Evolutionary conservation across 352 stramenopile species (phyloP), one percentile per base, ranked within the genome.

Genomic region (Lagenidium sp.): DNA sequence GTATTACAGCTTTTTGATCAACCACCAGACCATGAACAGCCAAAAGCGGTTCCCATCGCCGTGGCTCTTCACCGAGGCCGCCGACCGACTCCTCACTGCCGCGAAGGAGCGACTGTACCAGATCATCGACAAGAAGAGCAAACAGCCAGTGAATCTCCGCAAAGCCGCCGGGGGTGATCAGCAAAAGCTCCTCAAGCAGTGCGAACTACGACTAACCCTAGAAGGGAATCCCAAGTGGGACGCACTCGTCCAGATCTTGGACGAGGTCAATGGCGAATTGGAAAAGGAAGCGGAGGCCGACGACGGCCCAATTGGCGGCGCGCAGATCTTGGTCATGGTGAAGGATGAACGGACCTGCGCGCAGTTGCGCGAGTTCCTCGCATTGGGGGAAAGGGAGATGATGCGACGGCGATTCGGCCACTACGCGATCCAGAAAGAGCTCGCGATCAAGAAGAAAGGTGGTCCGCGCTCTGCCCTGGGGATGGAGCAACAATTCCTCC

Each of bases 161-260:
- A 50, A 60, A 1, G 6, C 63, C 11, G 46, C 36, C 21, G 36
- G 28, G 3, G 22, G 37, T 36, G 41, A 46, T 12, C 36, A 26
- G 8, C 20, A 38, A 6, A 45, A 47, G 30, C 44, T 36, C 30
- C 35, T 45, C 30, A 60, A 72, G 23, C 60, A 66, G 0, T 57
- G 43, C 2, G 62, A 85, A 39, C 47, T 95, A 3, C 60, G 74
- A 31, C 44, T 94, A 22, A 63, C 68, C 10, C 45, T 96, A 11
- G 83, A 96, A 48, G 63, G 95, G 47, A 98, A 97, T 57, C 87
- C 94, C 7, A 99, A 99, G 57, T 98, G 95, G 85, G 71, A 74
- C 15, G 73, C 97, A 2, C 55, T 98, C 5, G 63, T 76, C 25
- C 78, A 97, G 41, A 78, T 98, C 6, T 53, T 99, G 13, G 71